Base-by-base conservation (phyloP, 2,329 filamentous ascomycete species). In the Colletotrichum melonis region DNA sequence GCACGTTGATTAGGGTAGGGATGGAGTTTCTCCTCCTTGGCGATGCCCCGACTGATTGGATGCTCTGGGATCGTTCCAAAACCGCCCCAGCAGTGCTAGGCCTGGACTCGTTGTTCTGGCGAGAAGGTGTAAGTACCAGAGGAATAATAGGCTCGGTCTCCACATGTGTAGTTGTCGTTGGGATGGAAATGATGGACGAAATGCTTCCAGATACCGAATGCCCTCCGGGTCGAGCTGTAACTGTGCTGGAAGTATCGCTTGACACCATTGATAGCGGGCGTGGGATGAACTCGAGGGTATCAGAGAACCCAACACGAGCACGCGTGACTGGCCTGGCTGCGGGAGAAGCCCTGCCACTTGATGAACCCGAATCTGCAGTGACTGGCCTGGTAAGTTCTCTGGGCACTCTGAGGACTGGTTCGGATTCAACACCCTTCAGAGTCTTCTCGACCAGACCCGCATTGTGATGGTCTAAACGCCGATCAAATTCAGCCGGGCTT, bases 231-330 rank as follows among this genome's bases (percentile, higher is more conserved):
- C 91, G 89, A 22, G 92, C 88, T 0, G 94, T 95, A 67, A 91
- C 85, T 3, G 93, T 97, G 79, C 92, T 95, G 58, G 94, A 92
- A 0, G 94, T 95, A 80, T 97, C 95, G 24, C 92, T 95, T 1
- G 95, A 97, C 16, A 97, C 91, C 24, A 95, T 86, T 2, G 95
- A 98, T 22, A 97, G 84, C 0, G 95, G 95, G 12, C 94, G 90
- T 5, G 93, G 93, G 77, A 95, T 95, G 75, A 93, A 95, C 81
- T 97, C 94, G 32, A 97, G 87, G 12, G 91, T 93, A 75, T 97
- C 95, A 1, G 94, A 95, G 79, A 97, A 97, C 1, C 93, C 94
- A 58, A 97, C 95, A 14, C 93, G 88, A 55, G 91, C 89, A 73
- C 91, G 89, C 4, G 88, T 87, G 9, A 74, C 72, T 1, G 82